A percentile compares a stretch with the other conserved stretches of the same genome.
Conservation (phyloP, 768 basidiomycete species). For the Lyophyllum shimeji region DNA sequence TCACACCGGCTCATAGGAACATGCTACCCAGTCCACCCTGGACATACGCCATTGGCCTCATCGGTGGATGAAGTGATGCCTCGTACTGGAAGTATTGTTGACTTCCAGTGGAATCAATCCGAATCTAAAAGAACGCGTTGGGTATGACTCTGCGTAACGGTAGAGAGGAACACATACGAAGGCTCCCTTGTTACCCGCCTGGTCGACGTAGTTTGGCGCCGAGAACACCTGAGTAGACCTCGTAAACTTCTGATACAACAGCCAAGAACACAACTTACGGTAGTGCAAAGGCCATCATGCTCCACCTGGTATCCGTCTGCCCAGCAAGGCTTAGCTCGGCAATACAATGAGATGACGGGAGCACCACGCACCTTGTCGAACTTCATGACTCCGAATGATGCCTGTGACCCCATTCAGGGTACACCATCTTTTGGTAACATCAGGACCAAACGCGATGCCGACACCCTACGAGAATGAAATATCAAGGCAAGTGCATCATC, state of each 20-base stretch:
- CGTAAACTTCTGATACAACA: slow-evolving; percentile 11
- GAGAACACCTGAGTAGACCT: slow-evolving; percentile 69
- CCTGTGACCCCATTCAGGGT: slow-evolving; percentile 82
- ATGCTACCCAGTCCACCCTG: slow-evolving; percentile 63
- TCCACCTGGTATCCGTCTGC: slow-evolving; percentile 92
- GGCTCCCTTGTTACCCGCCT: slow-evolving; percentile 89
- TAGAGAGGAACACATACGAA: slow-evolving; percentile 56
- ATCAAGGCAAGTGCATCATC: slow-evolving; percentile 7
- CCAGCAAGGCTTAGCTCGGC: slow-evolving; percentile 4
- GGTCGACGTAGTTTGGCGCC: slow-evolving; percentile 94
- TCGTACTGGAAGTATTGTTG: slow-evolving; percentile 80
- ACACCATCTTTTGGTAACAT: slow-evolving; percentile 90
- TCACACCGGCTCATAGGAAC: slow-evolving; percentile 72
- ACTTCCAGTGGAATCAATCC: slow-evolving; percentile 76
- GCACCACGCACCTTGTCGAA: slow-evolving; percentile 69
- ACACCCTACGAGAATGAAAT: slow-evolving; percentile 65
- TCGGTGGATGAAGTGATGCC: slow-evolving; percentile 82
- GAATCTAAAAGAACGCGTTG: slow-evolving; percentile 51
- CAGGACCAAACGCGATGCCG: slow-evolving; percentile 94
- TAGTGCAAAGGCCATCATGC: slow-evolving; percentile 92
- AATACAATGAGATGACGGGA: neutral
- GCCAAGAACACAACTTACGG: slow-evolving; percentile 44
- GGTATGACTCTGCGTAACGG: neutral
- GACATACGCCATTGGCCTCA: slow-evolving; percentile 93
- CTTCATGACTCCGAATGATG: slow-evolving; percentile 94